Percentiles rank a stretch among this genome's conserved stretches.
Evolutionary conservation across 2,329 filamentous ascomycete genomes (phyloP).

Genomic region (Stenocarpella maydis): DNA sequence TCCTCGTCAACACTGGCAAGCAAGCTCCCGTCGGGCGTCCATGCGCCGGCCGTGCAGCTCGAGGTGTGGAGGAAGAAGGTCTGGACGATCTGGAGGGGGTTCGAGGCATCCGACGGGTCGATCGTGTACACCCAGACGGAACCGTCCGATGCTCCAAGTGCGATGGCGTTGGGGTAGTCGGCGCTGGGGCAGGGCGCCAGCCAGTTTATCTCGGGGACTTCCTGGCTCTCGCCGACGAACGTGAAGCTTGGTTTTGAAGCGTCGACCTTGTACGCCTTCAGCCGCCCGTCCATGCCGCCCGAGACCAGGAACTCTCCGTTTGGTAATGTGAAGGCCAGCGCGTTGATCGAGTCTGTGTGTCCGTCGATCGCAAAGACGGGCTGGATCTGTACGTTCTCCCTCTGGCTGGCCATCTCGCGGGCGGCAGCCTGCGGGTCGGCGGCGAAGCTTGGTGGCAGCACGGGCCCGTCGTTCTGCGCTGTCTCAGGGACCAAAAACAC

Average conservation of each 20-base stretch:
- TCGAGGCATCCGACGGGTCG: conserved; percentile 66
- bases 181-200: conserved; percentile 76
- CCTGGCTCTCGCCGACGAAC: conserved; percentile 80
- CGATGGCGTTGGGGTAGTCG: conserved; percentile 79
- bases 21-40: conserved; percentile 87
- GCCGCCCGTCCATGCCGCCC: conserved; percentile 84
- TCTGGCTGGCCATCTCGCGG: conserved; percentile 30
- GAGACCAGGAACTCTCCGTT: conserved; percentile 85
- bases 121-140: conserved; percentile 97
- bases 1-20: conserved; percentile 92
- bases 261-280: conserved; percentile 73
- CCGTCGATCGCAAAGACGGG: conserved; percentile 82
- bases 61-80: conserved; percentile 91
- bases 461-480: conserved; percentile 64
- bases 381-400: conserved; percentile 64
- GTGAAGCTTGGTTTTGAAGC: conserved; percentile 57
- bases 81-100: conserved; percentile 82
- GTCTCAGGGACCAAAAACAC: conserved; percentile 51
- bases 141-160: conserved; percentile 88
- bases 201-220: conserved; percentile 97
- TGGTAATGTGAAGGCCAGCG: conserved; percentile 84
- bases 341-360: conserved; percentile 90
- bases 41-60: conserved; percentile 86
- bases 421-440: conserved; percentile 63
- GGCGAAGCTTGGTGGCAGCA: conserved; percentile 81